Conservation (phyloP, 2,329 filamentous ascomycete genomes). For the Hypoxylon sp. region DNA sequence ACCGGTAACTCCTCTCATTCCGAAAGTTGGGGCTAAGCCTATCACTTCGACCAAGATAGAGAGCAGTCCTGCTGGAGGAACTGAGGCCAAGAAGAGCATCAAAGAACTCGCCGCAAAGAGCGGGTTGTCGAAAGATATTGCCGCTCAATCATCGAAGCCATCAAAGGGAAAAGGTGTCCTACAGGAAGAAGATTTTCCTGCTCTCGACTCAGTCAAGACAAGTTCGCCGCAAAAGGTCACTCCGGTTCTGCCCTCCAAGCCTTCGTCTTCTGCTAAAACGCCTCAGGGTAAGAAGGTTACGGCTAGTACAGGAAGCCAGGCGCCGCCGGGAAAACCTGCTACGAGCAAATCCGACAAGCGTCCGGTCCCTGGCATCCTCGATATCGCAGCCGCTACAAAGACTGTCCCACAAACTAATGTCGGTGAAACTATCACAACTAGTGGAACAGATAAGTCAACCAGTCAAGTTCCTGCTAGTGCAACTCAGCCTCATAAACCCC, state of each 20-base stretch:
- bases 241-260: conserved; percentile 55
- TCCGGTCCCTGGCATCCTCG: conserved; percentile 60
- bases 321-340: conserved; percentile 47
- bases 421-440: conserved; percentile 31
- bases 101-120: conserved; percentile 63
- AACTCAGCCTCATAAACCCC: conserved; percentile 56
- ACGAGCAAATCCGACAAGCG: conserved; percentile 57
- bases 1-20: conserved; percentile 54
- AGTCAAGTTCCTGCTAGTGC: conserved; percentile 51
- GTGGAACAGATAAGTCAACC: conserved; percentile 50
- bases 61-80: conserved; percentile 34
- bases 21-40: conserved; percentile 49
- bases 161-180: conserved; percentile 58
- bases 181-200: conserved; percentile 75
- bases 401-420: conserved; percentile 44
- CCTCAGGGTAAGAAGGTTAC: conserved; percentile 50
- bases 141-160: conserved; percentile 58
- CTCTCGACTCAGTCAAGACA: conserved; percentile 64
- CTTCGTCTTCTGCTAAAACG: conserved; percentile 50
- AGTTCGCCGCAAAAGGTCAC: conserved; percentile 55
- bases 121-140: conserved; percentile 64
- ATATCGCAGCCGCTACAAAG: conserved; percentile 66
- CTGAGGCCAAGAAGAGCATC: conserved; percentile 60
- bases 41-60: conserved; percentile 48
- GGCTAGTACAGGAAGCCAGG: conserved; percentile 48